Base-by-base conservation (phyloP, 2,329 filamentous ascomycete genomes). In the Stagonosporopsis cucurbitacearum region DNA sequence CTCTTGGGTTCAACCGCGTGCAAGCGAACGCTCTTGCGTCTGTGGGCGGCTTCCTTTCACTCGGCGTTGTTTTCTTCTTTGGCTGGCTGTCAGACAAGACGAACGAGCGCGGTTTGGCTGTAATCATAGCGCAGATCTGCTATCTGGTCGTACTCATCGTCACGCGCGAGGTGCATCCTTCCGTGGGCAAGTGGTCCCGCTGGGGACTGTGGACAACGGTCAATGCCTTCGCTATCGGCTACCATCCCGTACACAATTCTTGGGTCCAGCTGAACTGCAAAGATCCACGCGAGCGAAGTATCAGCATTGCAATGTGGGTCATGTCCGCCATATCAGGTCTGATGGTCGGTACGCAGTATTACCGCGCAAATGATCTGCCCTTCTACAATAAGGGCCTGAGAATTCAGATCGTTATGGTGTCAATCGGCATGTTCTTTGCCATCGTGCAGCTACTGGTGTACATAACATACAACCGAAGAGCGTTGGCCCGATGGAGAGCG, bases 251-350 rank as follows among this genome's bases (percentile, higher is more conserved):
- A 0, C 80, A 83, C 50, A 84, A 84, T 65, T 76, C 79, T 0
- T 84, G 81, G 81, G 70, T 82, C 17, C 80, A 83, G 62, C 68
- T 83, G 6, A 84, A 84, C 59, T 83, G 81, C 59, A 71, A 69
- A 13, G 78, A 78, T 17, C 63, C 78, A 0, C 67, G 76, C 4
- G 81, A 83, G 64, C 66, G 80, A 49, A 83, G 79, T 57, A 80
- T 84, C 46, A 75, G 72, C 19, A 78, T 84, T 42, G 81, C 82
- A 73, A 76, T 79, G 78, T 77, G 74, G 75, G 81, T 83, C 2
- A 82, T 83, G 80, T 77, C 72, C n/a, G 80, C 81, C 3, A 82
- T 81, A 7, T 76, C 69, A 12, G 81, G 81, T 0, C 57, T 83
- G 49, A 82, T 83, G 80, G 78, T 77, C 0, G 81, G 81, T 0